Conservation (phyloP, 768 basidiomycete genomes). For the Boletus insuetus region DNA sequence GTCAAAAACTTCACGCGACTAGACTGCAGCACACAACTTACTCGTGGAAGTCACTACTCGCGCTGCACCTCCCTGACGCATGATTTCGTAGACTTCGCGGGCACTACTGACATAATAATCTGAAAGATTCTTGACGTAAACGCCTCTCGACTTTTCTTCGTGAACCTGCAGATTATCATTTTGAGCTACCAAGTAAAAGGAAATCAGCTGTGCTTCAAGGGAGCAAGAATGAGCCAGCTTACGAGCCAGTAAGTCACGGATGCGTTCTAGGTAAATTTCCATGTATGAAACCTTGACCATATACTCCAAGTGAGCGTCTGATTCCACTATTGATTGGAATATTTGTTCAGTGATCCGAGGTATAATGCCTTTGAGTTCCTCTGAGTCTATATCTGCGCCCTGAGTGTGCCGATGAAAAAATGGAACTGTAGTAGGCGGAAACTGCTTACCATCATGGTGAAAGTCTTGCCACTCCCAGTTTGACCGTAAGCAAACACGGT, state of each 20-base stretch:
- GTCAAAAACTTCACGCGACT: constrained; percentile 1
- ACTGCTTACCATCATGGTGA: constrained; percentile 91
- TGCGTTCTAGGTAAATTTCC: constrained; percentile 98
- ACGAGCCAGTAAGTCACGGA: constrained; percentile 95
- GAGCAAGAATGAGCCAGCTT: constrained; percentile 31
- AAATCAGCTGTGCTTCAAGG: constrained; percentile 3
- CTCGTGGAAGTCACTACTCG: constrained; percentile 94
- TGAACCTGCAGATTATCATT: constrained; percentile 99
- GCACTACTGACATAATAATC: constrained; percentile 98
- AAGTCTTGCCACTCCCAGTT: constrained; percentile 95
- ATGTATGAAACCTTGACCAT: constrained; percentile 99
- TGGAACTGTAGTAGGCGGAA: constrained; percentile 1
- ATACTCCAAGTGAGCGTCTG: constrained; percentile 94
- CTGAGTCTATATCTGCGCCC: constrained; percentile 96
- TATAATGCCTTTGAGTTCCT: constrained; percentile 93
- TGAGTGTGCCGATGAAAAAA: constrained; percentile 31
- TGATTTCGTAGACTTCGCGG: constrained; percentile 96
- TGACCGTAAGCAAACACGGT: constrained; percentile 98
- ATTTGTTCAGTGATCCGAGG: constrained; percentile 99
- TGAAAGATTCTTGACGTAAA: constrained; percentile 96
- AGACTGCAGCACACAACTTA: constrained; percentile 39
- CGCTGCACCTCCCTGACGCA: constrained; percentile 92
- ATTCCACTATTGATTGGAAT: constrained; percentile 95
- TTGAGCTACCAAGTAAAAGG: constrained; percentile 55
- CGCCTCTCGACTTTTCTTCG: constrained; percentile 95